Evolutionary conservation across 306 rosid genomes (phyloP), one percentile per base, ranked within the genome.

Genomic region (Prunus padus): DNA sequence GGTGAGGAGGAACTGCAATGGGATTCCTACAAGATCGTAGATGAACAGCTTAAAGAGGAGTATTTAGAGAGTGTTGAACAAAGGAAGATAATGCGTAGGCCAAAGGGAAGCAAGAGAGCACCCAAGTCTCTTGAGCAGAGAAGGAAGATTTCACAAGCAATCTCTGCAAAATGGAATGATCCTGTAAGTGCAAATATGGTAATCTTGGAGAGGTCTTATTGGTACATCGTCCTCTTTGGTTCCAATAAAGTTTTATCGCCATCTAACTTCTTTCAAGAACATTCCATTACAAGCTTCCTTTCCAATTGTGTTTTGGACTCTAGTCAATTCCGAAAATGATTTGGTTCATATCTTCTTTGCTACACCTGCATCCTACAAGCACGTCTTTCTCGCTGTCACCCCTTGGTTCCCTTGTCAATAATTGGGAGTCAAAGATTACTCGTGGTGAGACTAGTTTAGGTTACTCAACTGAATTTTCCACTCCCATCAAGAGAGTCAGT

Each of bases 71-170:
- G 87, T 74, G 82, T 95, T 63, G 88, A 89, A 74, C 88, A 67
- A 74, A 86, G 93, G 82, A 90, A 86, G 65, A 60, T 40, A 60
- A 80, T 54, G 80, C 70, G 74, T 10, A 86, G 88, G 83, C 66
- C 76, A 40, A 82, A 82, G 20, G 84, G 87, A 64, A 76, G 82
- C 93, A 88, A 77, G 83, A 88, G 93, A 83, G 91, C 96, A 65
- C 96, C 97, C 71, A 95, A 90, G 91, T 83, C 99, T 79, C 85
- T 63, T 44, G 98, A 90, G 74, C 99, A 95, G 84, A 92, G 90
- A 77, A 88, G 86, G 85, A 92, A 88, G 80, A 95, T 95, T 54
- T 87, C 99, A n/a, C 88, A 83, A 87, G 93, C 98, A 77, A 92
- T 95, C 82, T 56, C 90, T 79, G 88, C 96, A 76, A 95, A 95